These are phyloP conservation scores for Phytophthora fragariaefolia DNA, from an alignment of 352 stramenopile genomes.

Conservation along the genomic window DNA sequence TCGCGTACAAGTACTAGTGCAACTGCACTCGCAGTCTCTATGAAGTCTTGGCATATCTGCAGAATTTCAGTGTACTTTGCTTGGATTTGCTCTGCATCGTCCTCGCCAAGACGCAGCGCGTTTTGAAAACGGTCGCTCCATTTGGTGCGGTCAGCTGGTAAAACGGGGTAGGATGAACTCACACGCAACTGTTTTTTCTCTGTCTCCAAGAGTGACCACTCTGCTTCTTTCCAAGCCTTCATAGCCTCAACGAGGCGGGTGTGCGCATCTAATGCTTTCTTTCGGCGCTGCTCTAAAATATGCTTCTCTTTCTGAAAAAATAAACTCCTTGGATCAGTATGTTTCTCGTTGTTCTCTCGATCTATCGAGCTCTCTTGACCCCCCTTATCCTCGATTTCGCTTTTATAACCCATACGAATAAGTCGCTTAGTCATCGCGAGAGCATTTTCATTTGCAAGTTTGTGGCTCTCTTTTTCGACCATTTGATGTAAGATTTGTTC, in stretches of 20 bases:
- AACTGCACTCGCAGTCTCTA: slow-evolving; percentile 72
- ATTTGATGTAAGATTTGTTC: slow-evolving; percentile 51
- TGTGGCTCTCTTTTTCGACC: slow-evolving; percentile 43
- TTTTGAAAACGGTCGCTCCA: slow-evolving; percentile 74
- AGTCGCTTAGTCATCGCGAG: slow-evolving; percentile 53
- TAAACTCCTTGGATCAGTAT: slow-evolving; percentile 42
- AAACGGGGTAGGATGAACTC: slow-evolving; percentile 49
- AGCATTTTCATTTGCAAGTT: slow-evolving; percentile 55
- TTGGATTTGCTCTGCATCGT: slow-evolving; percentile 48
- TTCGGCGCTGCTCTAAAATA: slow-evolving; percentile 54
- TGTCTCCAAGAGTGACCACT: slow-evolving; percentile 63
- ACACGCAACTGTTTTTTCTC: slow-evolving; percentile 58
- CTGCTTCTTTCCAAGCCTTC: slow-evolving; percentile 76
- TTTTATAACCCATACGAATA: slow-evolving; percentile 72
- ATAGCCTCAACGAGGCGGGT: slow-evolving; percentile 67
- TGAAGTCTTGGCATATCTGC: slow-evolving; percentile 90
- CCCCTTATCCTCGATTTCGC: slow-evolving; percentile 5
- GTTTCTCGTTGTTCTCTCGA: slow-evolving; percentile 17
- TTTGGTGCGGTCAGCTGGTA: slow-evolving; percentile 54
- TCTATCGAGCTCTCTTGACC: slow-evolving; percentile 13
- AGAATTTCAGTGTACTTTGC: slow-evolving; percentile 88
- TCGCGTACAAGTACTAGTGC: slow-evolving; percentile 87
- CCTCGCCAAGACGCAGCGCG: slow-evolving; percentile 53
- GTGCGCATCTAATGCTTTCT: slow-evolving; percentile 61
- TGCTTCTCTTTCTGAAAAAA: slow-evolving; percentile 66